Evolutionary conservation across 306 rosid genomes (phyloP).

Genomic region (Quillaja saponaria): DNA sequence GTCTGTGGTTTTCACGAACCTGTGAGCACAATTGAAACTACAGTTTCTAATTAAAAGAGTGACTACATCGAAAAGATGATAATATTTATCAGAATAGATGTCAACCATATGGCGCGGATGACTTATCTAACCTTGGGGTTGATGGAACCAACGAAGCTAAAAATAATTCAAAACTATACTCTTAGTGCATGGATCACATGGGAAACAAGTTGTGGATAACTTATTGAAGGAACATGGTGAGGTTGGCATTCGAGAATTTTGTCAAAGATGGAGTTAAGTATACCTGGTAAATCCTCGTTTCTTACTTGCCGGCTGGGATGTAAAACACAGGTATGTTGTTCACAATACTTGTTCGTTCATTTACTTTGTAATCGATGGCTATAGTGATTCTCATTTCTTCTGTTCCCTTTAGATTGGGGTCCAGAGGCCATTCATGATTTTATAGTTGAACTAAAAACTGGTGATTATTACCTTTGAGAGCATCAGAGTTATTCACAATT

Average conservation of each 20-base stretch:
- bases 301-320: slow-evolving; percentile 89
- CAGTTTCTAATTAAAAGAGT: slow-evolving; percentile 27
- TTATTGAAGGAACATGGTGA: slow-evolving; percentile 69
- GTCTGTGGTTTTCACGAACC: slow-evolving; percentile 29
- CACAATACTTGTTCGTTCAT: slow-evolving; percentile 5
- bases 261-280: slow-evolving; percentile 94
- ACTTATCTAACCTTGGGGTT: slow-evolving; percentile 16
- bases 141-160: slow-evolving; percentile 40
- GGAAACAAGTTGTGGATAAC: slow-evolving; percentile 84
- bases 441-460: too few relatives aligned
- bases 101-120: slow-evolving; percentile 37
- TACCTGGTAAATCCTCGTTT: slow-evolving; percentile 82
- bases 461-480: too few relatives aligned
- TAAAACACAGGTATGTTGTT: slow-evolving; percentile 80
- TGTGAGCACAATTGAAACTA: slow-evolving; percentile 25
- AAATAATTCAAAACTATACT: slow-evolving; percentile 64
- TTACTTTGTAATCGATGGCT: neutral
- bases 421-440: too few relatives aligned
- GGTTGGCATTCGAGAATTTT: slow-evolving; percentile 68
- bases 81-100: slow-evolving; percentile 24
- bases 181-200: slow-evolving; percentile 96
- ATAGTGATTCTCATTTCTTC: too few relatives aligned
- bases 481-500: too few relatives aligned
- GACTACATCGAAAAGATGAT: slow-evolving; percentile 33
- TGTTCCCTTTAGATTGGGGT: too few relatives aligned